These are phyloP conservation scores for Vitis vinifera DNA, from an alignment of 164 flowering plant genomes.

Conservation along the genomic window ASM3070453v1 NC_081814.1:8340001-8340500, in stretches of 20 bases:
- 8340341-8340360: constrained; percentile 36
- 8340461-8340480: constrained; percentile 97
- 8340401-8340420: constrained; percentile 63
- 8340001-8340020: no score
- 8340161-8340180: constrained; percentile 51
- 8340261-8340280: constrained; percentile 17
- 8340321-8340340: constrained; percentile 39
- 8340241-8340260: no score
- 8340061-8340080: no score
- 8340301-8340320: constrained; percentile 78
- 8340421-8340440: constrained; percentile 60
- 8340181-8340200: constrained; percentile 55
- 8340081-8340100: no score
- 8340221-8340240: constrained; percentile 25
- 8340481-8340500: constrained; percentile 85
- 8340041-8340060: no score
- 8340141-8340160: constrained; percentile 63
- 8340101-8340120: no score
- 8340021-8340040: no score
- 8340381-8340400: constrained; percentile 93
- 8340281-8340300: constrained; percentile 71
- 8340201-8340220: constrained; percentile 62
- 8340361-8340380: constrained; percentile 84
- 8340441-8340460: constrained; percentile 70
- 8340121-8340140: not conserved